These are phyloP conservation scores for Cyberlindnera japonica DNA, from an alignment of 805 yeast genomes.

Conservation along the genomic window DNA sequence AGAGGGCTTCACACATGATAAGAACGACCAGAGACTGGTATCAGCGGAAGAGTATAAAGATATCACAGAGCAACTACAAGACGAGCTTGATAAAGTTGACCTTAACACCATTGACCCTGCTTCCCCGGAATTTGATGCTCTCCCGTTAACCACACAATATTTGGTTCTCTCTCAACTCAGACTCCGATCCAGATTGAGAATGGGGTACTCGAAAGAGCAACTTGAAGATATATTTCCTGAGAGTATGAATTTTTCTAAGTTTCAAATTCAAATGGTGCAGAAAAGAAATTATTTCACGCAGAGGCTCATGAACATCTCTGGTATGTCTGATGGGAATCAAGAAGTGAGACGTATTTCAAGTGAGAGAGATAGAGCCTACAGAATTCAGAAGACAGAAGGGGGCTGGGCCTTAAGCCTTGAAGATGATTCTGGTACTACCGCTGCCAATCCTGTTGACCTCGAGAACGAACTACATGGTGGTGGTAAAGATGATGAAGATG, in stretches of 20 bases:
- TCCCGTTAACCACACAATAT: slow-evolving; percentile 87
- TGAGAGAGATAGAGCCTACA: slow-evolving; percentile 72
- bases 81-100: slow-evolving; percentile 66
- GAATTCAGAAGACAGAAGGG: slow-evolving; percentile 67
- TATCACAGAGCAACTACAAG: slow-evolving; percentile 50
- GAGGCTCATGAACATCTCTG: slow-evolving; percentile 75
- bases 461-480: slow-evolving; percentile 27
- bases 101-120: slow-evolving; percentile 77
- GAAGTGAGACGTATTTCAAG: slow-evolving; percentile 65
- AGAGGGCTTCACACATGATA: slow-evolving; percentile 48
- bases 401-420: slow-evolving; percentile 80
- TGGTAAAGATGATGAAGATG: slow-evolving; percentile 35
- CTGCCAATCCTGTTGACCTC: slow-evolving; percentile 45
- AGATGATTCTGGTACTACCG: slow-evolving; percentile 35
- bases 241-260: slow-evolving; percentile 84
- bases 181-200: slow-evolving; percentile 79
- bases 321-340: slow-evolving; percentile 47
- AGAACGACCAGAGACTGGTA: slow-evolving; percentile 67
- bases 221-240: slow-evolving; percentile 76
- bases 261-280: slow-evolving; percentile 90
- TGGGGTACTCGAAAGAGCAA: slow-evolving; percentile 94
- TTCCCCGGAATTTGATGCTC: slow-evolving; percentile 65
- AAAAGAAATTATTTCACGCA: slow-evolving; percentile 90
- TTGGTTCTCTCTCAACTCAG: slow-evolving; percentile 82
- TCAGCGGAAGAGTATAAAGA: slow-evolving; percentile 69